Conservation (phyloP, 345 rosid species). For the Populus tremula region DNA sequence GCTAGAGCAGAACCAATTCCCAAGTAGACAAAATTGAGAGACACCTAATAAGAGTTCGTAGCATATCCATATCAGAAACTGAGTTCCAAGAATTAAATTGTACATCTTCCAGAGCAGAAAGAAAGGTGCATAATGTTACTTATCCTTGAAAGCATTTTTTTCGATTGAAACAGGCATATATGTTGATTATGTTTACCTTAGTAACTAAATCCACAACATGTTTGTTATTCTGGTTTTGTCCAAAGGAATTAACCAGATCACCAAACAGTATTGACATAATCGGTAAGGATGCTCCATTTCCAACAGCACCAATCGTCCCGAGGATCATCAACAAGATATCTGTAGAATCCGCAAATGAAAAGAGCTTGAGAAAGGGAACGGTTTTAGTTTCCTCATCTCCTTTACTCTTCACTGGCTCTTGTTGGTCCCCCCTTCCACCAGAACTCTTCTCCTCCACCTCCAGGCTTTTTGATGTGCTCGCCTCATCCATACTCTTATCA, state of each 20-base stretch:
- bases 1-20: conserved; percentile 61
- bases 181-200: conserved; percentile 39
- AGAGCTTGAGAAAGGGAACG: conserved; percentile 72
- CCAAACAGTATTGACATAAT: conserved; percentile 79
- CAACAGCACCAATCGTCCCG: conserved; percentile 68
- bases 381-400: conserved; percentile 49
- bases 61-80: conserved; percentile 1
- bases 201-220: conserved; percentile 44
- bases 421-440: conserved; percentile 12
- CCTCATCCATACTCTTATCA: conserved; percentile 24
- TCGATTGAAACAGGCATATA: neutral
- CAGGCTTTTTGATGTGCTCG: conserved; percentile 43
- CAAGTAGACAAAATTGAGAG: conserved; percentile 72
- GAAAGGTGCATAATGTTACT: neutral
- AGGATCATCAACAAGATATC: conserved; percentile 61
- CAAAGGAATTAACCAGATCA: conserved; percentile 57
- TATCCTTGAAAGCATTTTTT: neutral
- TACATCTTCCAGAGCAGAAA: neutral
- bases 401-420: conserved; percentile 31
- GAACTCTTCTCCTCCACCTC: conserved; percentile 28
- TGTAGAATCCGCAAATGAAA: conserved; percentile 64
- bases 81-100: neutral
- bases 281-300: conserved; percentile 68
- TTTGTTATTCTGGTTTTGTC: conserved; percentile 47
- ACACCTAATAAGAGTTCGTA: conserved; percentile 42